phyloP scores from a whole-genome alignment of 2,329 filamentous ascomycete genomes.

The Amauroascus niger region DNA sequence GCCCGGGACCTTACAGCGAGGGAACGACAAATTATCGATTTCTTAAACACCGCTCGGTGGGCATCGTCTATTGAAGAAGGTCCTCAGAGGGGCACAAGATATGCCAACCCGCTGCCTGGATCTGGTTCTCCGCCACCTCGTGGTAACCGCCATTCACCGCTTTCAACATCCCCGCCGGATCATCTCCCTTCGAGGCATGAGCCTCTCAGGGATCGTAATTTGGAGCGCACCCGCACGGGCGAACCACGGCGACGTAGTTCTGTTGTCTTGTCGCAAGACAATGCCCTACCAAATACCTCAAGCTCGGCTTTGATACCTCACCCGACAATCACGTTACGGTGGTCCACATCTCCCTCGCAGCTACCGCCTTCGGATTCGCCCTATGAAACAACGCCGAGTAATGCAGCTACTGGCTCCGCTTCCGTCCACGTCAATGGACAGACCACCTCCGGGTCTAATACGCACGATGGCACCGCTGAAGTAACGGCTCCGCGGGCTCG shows the following conservation, averaged over 20 bases:
- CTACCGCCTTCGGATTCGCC: constrained; percentile 26
- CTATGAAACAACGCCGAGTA: constrained; percentile 19
- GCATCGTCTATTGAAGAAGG: constrained; percentile 23
- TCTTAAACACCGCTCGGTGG: constrained; percentile 35
- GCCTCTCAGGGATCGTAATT: constrained; percentile 25
- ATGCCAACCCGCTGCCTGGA: constrained; percentile 24
- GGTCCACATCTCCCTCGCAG: constrained; percentile 35
- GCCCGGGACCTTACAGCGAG: constrained; percentile 34
- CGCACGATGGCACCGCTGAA: not conserved
- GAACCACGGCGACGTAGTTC: constrained; percentile 33
- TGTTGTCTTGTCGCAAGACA: constrained; percentile 34
- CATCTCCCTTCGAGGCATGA: constrained; percentile 25
- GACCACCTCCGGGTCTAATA: not conserved
- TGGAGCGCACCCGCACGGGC: constrained; percentile 21
- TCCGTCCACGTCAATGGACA: not conserved
- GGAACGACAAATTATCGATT: constrained; percentile 37
- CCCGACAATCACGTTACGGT: constrained; percentile 30
- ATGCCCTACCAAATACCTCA: constrained; percentile 17
- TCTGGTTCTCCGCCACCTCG: constrained; percentile 23
- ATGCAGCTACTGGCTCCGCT: constrained; percentile 15
- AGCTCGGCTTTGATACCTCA: constrained; percentile 22
- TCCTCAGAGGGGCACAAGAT: constrained; percentile 22
- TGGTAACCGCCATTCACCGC: constrained; percentile 24
- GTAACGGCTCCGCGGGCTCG: constrained; percentile 1
- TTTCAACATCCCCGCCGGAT: constrained; percentile 28